phyloP scores from a whole-genome alignment of 2,329 filamentous ascomycete genomes.

The Paraphoma chrysanthemicola region DNA sequence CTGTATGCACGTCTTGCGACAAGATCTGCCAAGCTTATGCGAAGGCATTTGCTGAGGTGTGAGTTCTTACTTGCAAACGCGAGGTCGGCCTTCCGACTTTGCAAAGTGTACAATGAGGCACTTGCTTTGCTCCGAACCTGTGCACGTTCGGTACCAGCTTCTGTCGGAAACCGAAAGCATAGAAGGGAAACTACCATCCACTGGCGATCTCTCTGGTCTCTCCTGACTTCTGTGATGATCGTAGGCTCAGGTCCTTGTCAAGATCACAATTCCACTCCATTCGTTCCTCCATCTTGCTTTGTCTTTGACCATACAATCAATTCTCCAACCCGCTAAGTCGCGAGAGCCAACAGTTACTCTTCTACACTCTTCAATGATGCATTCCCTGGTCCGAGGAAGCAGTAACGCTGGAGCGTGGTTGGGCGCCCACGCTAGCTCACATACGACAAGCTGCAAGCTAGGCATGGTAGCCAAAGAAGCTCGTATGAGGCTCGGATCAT shows the following conservation, averaged over 20 bases:
- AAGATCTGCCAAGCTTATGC: neutral
- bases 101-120: no score
- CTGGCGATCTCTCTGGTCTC: no score
- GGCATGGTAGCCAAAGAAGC: neutral
- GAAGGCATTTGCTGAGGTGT: neutral
- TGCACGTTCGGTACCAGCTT: neutral
- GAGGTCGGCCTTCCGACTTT: no score
- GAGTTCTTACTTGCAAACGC: neutral
- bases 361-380: neutral
- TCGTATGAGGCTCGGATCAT: neutral
- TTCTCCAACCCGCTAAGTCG: neutral
- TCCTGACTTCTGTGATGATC: neutral
- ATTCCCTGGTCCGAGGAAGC: neutral
- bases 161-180: neutral
- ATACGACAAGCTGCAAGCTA: neutral
- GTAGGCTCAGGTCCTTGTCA: neutral
- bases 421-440: neutral
- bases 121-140: no score
- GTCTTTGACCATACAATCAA: constrained; percentile 1
- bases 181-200: no score
- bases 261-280: neutral
- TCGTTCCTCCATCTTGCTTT: neutral
- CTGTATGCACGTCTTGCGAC: neutral
- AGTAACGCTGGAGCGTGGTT: neutral
- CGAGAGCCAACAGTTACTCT: neutral